Evolutionary conservation across 148 eudicot genomes (phyloP).

Genomic region (Cornus suecica): DNA sequence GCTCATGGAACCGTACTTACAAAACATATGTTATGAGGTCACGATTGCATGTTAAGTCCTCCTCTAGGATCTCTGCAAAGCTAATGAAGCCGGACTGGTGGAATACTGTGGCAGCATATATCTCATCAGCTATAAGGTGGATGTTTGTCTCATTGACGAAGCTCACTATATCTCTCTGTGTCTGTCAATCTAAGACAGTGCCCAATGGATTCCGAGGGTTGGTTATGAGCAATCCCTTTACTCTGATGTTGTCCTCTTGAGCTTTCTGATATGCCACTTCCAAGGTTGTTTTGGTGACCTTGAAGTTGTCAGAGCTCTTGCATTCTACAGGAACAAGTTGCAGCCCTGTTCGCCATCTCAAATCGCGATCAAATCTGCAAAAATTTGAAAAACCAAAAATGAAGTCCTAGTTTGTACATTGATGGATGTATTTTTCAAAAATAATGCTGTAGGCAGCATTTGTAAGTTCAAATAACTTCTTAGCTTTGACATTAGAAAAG

Average conservation of each 20-base stretch:
- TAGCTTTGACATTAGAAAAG: background rate
- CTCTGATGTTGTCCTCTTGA: constrained; percentile 32
- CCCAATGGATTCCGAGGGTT: constrained; percentile 59
- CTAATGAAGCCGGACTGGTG: constrained; percentile 31
- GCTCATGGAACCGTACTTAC: background rate
- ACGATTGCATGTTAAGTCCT: constrained; percentile 14
- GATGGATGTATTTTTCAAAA: no score
- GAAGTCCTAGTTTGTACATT: no score
- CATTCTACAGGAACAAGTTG: no score
- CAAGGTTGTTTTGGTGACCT: no score
- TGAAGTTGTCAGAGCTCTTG: no score
- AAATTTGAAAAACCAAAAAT: no score
- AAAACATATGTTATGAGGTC: constrained; percentile 18
- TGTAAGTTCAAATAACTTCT: no score
- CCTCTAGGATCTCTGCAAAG: constrained; percentile 40
- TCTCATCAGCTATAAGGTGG: constrained; percentile 50
- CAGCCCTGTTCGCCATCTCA: no score
- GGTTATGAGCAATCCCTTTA: constrained; percentile 46
- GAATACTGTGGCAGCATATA: constrained; percentile 53
- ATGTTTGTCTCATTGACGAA: constrained; percentile 39
- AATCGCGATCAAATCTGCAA: no score
- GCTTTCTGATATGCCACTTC: no score
- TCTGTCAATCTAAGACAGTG: constrained; percentile 36
- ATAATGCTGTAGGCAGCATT: no score
- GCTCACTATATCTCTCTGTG: constrained; percentile 21